A percentile compares a stretch with the other conserved stretches of the same genome.
phyloP scores from a whole-genome alignment of 257 asterid species.

The Nicotiana sylvestris region DNA sequence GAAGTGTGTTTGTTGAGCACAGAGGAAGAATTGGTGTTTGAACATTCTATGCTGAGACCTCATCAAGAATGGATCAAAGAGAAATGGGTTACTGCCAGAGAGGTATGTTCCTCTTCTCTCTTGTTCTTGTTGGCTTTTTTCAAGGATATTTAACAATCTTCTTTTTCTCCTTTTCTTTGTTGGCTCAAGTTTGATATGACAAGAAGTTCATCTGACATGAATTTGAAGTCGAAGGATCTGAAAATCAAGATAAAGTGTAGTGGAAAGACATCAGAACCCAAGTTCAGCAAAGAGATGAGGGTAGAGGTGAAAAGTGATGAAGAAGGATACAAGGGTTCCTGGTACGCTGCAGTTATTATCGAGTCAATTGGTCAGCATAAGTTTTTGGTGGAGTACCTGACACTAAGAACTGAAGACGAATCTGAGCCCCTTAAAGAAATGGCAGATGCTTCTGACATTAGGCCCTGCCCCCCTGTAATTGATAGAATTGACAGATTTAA shows the following conservation, averaged over 20 bases:
- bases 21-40: conserved; percentile 29
- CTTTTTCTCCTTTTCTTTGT: background rate
- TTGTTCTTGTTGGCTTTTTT: background rate
- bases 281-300: conserved; percentile 40
- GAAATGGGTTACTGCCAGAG: conserved; percentile 35
- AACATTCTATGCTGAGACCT: conserved; percentile 42
- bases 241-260: conserved; percentile 30
- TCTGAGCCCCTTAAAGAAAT: conserved; percentile 36
- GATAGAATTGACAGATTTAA: conserved; percentile 26
- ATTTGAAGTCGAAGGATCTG: conserved; percentile 18
- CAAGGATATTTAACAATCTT: background rate
- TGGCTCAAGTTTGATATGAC: conserved; percentile 20
- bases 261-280: conserved; percentile 23
- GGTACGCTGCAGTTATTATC: conserved; percentile 48
- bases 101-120: conserved; percentile 24
- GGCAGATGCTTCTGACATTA: conserved; percentile 34
- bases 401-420: conserved; percentile 46
- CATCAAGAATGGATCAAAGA: conserved; percentile 50
- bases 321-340: conserved; percentile 64
- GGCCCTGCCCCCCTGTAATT: conserved; percentile 54
- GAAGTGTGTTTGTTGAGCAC: conserved; percentile 24
- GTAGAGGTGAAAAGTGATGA: conserved; percentile 66
- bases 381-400: conserved; percentile 55
- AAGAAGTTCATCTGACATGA: conserved; percentile 25
- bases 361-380: conserved; percentile 21